Evolutionary conservation across 768 basidiomycete genomes (phyloP).

Genomic region (Trametes villosa): DNA sequence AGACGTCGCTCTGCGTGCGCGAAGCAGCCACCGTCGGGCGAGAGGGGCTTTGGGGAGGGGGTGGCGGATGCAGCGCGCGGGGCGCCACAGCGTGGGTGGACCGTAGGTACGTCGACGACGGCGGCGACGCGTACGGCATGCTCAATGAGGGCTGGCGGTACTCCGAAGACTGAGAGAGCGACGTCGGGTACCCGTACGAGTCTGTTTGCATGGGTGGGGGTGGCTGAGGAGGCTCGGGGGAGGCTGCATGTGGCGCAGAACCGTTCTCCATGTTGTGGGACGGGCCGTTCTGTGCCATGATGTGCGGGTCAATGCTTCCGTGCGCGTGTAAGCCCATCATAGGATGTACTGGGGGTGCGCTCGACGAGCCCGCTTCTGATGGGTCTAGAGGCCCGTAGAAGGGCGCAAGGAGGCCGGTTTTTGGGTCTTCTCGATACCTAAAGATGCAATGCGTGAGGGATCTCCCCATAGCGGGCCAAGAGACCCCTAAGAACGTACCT

Average conservation of each 20-base stretch:
- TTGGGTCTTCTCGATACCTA: constrained; percentile 31
- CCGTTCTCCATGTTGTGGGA: constrained; percentile 1
- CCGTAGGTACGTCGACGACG: constrained; percentile 1
- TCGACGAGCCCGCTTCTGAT: not conserved
- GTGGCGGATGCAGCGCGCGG: not conserved
- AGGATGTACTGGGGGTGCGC: not conserved
- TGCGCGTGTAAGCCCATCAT: constrained; percentile 8
- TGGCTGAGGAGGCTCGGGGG: not conserved
- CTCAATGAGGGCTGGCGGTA: not conserved
- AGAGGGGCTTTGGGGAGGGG: not conserved
- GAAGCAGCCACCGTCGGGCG: not conserved
- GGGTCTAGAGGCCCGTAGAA: constrained; percentile 19
- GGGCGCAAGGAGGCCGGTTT: constrained; percentile 28
- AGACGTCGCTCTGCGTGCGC: constrained; percentile 7
- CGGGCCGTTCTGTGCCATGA: not conserved
- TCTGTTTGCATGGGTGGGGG: not conserved
- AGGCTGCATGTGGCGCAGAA: not conserved
- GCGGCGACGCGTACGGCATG: not conserved
- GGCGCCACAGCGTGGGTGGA: not conserved
- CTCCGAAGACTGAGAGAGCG: constrained; percentile 3
- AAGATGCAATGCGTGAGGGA: not conserved
- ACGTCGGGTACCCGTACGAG: not conserved
- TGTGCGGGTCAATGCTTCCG: constrained; percentile 19
- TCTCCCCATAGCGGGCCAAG: not conserved
- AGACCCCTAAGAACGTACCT: constrained; percentile 45